These are phyloP conservation scores for Ligustrum vulgare DNA, from an alignment of 257 asterid genomes.

Conservation along the genomic window DNA sequence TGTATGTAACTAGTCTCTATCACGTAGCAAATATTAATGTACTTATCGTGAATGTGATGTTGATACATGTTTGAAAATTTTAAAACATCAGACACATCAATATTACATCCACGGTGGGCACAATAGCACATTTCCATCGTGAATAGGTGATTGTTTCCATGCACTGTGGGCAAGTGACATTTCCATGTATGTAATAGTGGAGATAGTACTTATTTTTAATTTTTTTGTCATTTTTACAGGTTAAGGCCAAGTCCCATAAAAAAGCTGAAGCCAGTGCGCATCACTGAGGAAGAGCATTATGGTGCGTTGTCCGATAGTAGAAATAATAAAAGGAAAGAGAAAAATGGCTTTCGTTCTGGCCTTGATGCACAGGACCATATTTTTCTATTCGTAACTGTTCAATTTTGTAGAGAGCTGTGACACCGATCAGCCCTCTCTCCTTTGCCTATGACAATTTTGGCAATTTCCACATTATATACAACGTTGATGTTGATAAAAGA, in stretches of 20 bases:
- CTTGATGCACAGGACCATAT: conserved; percentile 37
- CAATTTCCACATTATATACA: conserved; percentile 7
- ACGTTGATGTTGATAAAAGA: not conserved
- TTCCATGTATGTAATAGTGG: not conserved
- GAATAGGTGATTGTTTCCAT: no score
- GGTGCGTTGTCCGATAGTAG: conserved; percentile 26
- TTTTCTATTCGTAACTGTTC: conserved; percentile 29
- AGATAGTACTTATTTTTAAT: not conserved
- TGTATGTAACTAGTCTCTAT: no score
- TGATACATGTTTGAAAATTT: no score
- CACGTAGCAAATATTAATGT: no score
- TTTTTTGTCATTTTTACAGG: conserved; percentile 30
- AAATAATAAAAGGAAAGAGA: conserved; percentile 43
- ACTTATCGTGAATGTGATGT: no score
- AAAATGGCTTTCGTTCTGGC: conserved; percentile 32
- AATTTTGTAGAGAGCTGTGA: conserved; percentile 21
- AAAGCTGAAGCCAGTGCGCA: conserved; percentile 68
- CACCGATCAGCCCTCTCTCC: conserved; percentile 20
- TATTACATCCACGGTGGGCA: no score
- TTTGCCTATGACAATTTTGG: conserved; percentile 14
- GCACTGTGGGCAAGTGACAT: no score
- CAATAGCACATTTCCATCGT: no score
- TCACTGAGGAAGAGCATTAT: conserved; percentile 40
- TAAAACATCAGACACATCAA: no score
- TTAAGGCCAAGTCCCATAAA: conserved; percentile 67